phyloP scores from a whole-genome alignment of 139 green algal species.

The Chlorella vulgaris region DNA sequence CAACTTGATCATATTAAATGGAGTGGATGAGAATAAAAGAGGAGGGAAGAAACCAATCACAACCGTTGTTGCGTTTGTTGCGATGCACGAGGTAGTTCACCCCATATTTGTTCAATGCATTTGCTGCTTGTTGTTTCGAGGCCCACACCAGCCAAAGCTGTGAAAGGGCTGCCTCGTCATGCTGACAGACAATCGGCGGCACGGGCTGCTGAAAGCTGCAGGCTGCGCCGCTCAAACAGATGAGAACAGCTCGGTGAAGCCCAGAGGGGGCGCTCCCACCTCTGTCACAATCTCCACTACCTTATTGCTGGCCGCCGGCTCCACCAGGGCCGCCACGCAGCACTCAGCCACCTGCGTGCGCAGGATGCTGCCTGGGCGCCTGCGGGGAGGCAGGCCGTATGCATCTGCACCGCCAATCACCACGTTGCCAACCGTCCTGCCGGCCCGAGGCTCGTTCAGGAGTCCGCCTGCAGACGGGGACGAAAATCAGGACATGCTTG shows the following conservation, averaged over 20 bases:
- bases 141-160: too few species aligned
- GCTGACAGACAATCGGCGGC: too few species aligned
- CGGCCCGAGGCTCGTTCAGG: slow-evolving; percentile 51
- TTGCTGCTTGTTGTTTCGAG: too few species aligned
- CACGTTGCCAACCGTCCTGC: slow-evolving; percentile 43
- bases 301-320: slow-evolving; percentile 64
- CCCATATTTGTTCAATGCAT: too few species aligned
- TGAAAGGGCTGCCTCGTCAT: too few species aligned
- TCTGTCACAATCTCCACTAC: slow-evolving; percentile 53
- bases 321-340: slow-evolving; percentile 72
- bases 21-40: too few species aligned
- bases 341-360: slow-evolving; percentile 73
- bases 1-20: too few species aligned
- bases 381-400: slow-evolving; percentile 53
- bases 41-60: too few species aligned
- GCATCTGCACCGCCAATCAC: slow-evolving; percentile 58
- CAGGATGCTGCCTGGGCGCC: slow-evolving; percentile 48
- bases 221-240: slow-evolving; percentile 10
- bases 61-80: too few species aligned
- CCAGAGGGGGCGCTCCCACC: neutral
- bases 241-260: slow-evolving; percentile 27
- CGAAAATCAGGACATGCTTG: neutral
- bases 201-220: neutral
- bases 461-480: slow-evolving; percentile 54
- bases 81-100: too few species aligned